Evolutionary conservation across 2,329 filamentous ascomycete genomes (phyloP).

Genomic region (Albifimbria verrucaria): DNA sequence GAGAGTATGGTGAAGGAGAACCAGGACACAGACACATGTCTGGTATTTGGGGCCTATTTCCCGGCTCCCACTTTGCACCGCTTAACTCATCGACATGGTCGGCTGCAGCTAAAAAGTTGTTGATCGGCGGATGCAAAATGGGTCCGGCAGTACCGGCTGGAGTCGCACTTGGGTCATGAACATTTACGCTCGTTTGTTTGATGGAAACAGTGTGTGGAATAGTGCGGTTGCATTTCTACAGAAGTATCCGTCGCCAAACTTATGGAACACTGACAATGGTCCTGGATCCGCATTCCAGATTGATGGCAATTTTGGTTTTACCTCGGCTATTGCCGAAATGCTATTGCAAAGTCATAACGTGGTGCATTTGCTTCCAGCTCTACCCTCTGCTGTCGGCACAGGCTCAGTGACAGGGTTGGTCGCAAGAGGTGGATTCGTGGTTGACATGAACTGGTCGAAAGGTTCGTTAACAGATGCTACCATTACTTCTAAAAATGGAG

Average conservation of each 20-base stretch:
- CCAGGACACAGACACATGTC: slow-evolving; percentile 45
- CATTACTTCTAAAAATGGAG: slow-evolving; percentile 16
- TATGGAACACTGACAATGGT: slow-evolving; percentile 32
- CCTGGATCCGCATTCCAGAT: slow-evolving; percentile 44
- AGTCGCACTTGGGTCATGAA: slow-evolving; percentile 44
- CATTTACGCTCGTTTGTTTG: slow-evolving; percentile 40
- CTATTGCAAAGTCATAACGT: slow-evolving; percentile 35
- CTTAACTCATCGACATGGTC: not conserved
- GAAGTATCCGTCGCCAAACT: slow-evolving; percentile 21
- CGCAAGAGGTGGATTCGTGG: slow-evolving; percentile 15
- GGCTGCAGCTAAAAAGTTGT: not conserved
- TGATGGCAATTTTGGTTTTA: slow-evolving; percentile 47
- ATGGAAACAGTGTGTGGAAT: slow-evolving; percentile 26
- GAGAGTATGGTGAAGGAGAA: slow-evolving; percentile 32
- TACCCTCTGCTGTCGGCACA: slow-evolving; percentile 15
- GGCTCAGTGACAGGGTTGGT: slow-evolving; percentile 17
- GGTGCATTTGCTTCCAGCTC: slow-evolving; percentile 22
- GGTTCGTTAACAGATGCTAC: slow-evolving; percentile 14
- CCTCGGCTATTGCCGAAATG: slow-evolving; percentile 41
- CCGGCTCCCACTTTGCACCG: slow-evolving; percentile 25
- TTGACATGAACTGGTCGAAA: slow-evolving; percentile 16
- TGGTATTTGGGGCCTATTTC: slow-evolving; percentile 42
- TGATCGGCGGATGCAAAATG: not conserved
- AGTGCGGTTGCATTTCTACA: slow-evolving; percentile 21
- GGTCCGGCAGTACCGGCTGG: slow-evolving; percentile 28